Percentiles rank a stretch among this genome's conserved stretches.
Evolutionary conservation across 176 grass and related monocot species (phyloP).

Genomic region (Thinopyrum elongatum): DNA sequence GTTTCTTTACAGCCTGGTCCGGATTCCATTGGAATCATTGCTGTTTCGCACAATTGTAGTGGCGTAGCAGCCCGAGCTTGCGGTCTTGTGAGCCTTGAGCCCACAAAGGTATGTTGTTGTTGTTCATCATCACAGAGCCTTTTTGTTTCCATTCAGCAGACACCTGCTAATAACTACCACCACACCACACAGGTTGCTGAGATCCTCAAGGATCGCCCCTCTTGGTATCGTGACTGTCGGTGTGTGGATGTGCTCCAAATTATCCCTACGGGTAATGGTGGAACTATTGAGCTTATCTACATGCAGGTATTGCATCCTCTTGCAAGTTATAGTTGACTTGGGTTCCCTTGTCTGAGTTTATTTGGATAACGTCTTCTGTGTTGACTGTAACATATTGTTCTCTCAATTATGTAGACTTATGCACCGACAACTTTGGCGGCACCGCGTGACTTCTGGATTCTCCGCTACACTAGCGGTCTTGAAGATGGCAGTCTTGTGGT

Average conservation of each 20-base stretch:
- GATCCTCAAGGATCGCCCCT: conserved; percentile 94
- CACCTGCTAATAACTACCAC: conserved; percentile 35
- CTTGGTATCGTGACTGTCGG: conserved; percentile 94
- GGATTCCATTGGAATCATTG: conserved; percentile 99
- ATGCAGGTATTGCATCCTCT: conserved; percentile 75
- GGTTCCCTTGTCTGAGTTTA: not conserved
- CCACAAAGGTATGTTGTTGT: conserved; percentile 74
- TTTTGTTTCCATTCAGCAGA: conserved; percentile 41
- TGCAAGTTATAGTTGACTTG: not conserved
- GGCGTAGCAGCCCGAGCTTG: conserved; percentile 98
- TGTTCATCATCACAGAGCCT: conserved; percentile 26
- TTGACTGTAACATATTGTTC: conserved; percentile 4
- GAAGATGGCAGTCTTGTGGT: conserved; percentile 99
- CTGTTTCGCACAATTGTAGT: conserved; percentile 99
- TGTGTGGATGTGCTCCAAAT: conserved; percentile 81
- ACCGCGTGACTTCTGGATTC: conserved; percentile 90
- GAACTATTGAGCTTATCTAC: conserved; percentile 95
- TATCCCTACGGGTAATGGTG: conserved; percentile 94
- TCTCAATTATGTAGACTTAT: conserved; percentile 57
- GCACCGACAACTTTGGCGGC: conserved; percentile 89
- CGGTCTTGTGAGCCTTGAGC: conserved; percentile 98
- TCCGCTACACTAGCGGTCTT: conserved; percentile 92
- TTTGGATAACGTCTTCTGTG: not conserved
- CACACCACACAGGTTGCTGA: conserved; percentile 71
- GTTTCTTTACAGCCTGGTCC: conserved; percentile 92